Evolutionary conservation across 495 filamentous ascomycete species (phyloP).

Genomic region (Lasiosphaeria ovina): DNA sequence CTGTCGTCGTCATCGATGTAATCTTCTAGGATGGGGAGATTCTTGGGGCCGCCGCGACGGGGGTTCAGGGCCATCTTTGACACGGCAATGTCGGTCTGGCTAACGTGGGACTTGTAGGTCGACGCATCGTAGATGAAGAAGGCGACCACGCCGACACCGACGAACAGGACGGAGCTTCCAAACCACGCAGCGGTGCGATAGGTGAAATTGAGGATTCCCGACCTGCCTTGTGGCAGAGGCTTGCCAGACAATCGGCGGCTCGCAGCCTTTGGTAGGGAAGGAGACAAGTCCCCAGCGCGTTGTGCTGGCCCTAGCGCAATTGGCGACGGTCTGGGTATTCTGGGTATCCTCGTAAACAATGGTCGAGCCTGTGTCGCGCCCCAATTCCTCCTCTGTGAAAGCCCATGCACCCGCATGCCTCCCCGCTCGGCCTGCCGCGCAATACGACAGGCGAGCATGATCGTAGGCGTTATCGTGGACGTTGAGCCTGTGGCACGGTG

Average conservation of each 20-base stretch:
- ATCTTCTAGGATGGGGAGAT: slow-evolving; percentile 84
- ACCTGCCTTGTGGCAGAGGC: slow-evolving; percentile 47
- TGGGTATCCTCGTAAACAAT: slow-evolving; percentile 5
- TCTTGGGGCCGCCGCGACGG: slow-evolving; percentile 87
- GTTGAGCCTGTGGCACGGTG: slow-evolving; percentile 1
- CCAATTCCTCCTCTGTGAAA: slow-evolving; percentile 5
- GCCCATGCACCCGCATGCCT: not conserved
- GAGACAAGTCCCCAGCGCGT: not conserved
- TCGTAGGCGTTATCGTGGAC: not conserved
- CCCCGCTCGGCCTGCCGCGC: slow-evolving; percentile 13
- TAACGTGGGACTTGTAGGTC: slow-evolving; percentile 73
- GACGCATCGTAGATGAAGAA: slow-evolving; percentile 96
- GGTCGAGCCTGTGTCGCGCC: slow-evolving; percentile 8
- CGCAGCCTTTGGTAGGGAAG: slow-evolving; percentile 2
- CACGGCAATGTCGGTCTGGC: slow-evolving; percentile 68
- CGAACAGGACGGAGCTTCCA: slow-evolving; percentile 45
- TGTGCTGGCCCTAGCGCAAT: not conserved
- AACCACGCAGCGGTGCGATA: slow-evolving; percentile 52
- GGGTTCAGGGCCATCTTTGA: slow-evolving; percentile 80
- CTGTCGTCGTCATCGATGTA: slow-evolving; percentile 85
- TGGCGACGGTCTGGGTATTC: not conserved
- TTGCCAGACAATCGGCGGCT: slow-evolving; percentile 44
- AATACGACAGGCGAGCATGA: slow-evolving; percentile 13
- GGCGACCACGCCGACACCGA: slow-evolving; percentile 57
- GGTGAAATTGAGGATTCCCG: slow-evolving; percentile 45